Conservation (phyloP, 2,329 filamentous ascomycete species). For the Colletotrichum sp. region DNA sequence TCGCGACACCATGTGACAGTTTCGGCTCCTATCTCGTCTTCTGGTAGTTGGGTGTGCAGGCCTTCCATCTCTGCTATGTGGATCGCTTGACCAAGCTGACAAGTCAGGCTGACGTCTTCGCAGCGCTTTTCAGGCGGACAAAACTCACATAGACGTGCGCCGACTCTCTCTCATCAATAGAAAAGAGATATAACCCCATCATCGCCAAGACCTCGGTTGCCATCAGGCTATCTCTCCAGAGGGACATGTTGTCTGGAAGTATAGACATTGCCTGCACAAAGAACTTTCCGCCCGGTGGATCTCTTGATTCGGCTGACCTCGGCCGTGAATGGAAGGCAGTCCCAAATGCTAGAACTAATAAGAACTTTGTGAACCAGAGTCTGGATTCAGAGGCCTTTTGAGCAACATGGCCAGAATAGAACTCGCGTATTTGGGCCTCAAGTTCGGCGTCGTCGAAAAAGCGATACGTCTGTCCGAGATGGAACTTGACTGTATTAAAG, state of each 20-base stretch:
- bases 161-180: slow-evolving; percentile 37
- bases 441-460: not conserved
- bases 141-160: slow-evolving; percentile 23
- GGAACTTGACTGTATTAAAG: not conserved
- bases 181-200: slow-evolving; percentile 39
- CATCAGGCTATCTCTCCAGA: slow-evolving; percentile 41
- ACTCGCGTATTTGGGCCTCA: not conserved
- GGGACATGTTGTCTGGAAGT: slow-evolving; percentile 34
- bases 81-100: slow-evolving; percentile 41
- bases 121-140: not conserved
- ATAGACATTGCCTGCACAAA: slow-evolving; percentile 38
- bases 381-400: slow-evolving; percentile 10
- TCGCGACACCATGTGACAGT: slow-evolving; percentile 37
- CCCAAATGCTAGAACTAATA: not conserved
- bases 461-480: not conserved
- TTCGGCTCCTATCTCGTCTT: slow-evolving; percentile 34
- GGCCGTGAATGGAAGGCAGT: not conserved
- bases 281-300: slow-evolving; percentile 31
- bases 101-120: not conserved
- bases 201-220: slow-evolving; percentile 40
- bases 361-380: not conserved
- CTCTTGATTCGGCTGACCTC: not conserved
- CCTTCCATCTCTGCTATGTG: slow-evolving; percentile 44
- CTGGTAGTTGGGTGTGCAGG: slow-evolving; percentile 42
- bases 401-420: not conserved